Percentiles rank a stretch among this genome's conserved stretches.
Conservation (phyloP, 768 basidiomycete species). For the Chalciporus sphaerocephalus region DNA sequence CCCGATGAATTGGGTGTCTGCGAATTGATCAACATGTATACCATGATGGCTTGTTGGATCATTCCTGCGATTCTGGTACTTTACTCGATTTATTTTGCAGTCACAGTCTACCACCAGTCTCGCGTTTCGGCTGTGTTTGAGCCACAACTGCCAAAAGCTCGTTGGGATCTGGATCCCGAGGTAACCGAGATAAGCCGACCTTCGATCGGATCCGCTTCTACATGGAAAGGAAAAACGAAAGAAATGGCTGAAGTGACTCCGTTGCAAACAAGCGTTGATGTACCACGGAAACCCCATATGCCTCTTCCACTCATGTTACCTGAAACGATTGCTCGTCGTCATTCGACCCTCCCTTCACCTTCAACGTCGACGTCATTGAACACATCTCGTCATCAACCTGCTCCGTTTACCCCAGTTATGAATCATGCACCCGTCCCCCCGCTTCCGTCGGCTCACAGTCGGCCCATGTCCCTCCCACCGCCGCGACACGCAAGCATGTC, state of each 20-base stretch:
- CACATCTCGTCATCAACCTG: conserved; percentile 5
- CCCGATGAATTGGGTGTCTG: conserved; percentile 43
- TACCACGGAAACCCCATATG: background rate
- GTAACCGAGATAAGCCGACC: conserved; percentile 4
- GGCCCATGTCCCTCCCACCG: conserved; percentile 25
- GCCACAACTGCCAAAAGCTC: background rate
- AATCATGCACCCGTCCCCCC: background rate
- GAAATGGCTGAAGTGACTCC: background rate
- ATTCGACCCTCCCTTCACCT: conserved; percentile 1
- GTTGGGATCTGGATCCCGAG: conserved; percentile 18
- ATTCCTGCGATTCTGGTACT: conserved; percentile 43
- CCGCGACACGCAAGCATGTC: conserved; percentile 7
- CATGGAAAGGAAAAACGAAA: conserved; percentile 4
- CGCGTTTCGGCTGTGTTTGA: conserved; percentile 21
- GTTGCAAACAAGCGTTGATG: background rate
- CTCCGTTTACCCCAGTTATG: background rate
- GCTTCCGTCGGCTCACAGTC: conserved; percentile 4
- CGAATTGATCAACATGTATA: conserved; percentile 43
- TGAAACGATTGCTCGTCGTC: conserved; percentile 3
- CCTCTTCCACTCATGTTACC: conserved; percentile 8
- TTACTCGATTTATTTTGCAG: conserved; percentile 41
- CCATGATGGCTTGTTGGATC: conserved; percentile 51
- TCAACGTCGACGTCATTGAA: background rate
- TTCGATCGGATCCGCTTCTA: conserved; percentile 3
- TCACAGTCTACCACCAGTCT: conserved; percentile 35